Evolutionary conservation across 768 basidiomycete species (phyloP).

Genomic region (Mycena latifolia): DNA sequence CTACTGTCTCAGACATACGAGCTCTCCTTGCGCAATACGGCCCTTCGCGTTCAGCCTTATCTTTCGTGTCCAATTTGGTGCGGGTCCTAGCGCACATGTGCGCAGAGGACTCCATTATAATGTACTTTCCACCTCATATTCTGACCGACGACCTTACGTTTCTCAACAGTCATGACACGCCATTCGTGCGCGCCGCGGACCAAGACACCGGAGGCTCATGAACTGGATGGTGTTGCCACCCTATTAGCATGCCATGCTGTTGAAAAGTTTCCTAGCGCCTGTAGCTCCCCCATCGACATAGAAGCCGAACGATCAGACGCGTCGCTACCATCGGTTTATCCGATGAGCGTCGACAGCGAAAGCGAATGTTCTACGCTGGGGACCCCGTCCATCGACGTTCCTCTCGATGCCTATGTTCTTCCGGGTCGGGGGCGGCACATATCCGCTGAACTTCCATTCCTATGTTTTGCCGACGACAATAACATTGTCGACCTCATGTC

Average conservation of each 20-base stretch:
- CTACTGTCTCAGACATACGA: too few relatives aligned
- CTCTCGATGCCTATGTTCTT: slow-evolving; percentile 11
- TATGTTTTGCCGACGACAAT: slow-evolving; percentile 8
- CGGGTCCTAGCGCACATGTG: too few relatives aligned
- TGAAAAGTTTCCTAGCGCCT: too few relatives aligned
- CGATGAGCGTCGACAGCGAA: slow-evolving; percentile 9
- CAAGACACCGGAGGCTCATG: not conserved
- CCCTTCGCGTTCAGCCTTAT: too few relatives aligned
- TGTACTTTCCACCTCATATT: too few relatives aligned
- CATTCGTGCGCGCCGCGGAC: too few relatives aligned
- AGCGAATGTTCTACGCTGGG: not conserved
- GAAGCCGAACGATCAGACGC: not conserved
- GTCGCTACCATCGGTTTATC: not conserved
- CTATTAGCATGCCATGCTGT: not conserved
- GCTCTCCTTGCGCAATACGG: too few relatives aligned
- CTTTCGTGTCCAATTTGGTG: too few relatives aligned
- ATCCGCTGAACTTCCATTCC: slow-evolving; percentile 9
- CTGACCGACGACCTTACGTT: too few relatives aligned
- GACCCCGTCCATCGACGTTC: not conserved
- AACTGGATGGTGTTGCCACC: not conserved
- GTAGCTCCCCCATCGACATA: too few relatives aligned
- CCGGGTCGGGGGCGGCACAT: slow-evolving; percentile 10
- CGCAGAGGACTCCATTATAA: too few relatives aligned
- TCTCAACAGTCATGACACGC: too few relatives aligned
- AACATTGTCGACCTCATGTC: slow-evolving; percentile 25